A percentile compares a stretch with the other conserved stretches of the same genome.
phyloP scores from a whole-genome alignment of 2,329 filamentous ascomycete species.

The Xylaria sp. region DNA sequence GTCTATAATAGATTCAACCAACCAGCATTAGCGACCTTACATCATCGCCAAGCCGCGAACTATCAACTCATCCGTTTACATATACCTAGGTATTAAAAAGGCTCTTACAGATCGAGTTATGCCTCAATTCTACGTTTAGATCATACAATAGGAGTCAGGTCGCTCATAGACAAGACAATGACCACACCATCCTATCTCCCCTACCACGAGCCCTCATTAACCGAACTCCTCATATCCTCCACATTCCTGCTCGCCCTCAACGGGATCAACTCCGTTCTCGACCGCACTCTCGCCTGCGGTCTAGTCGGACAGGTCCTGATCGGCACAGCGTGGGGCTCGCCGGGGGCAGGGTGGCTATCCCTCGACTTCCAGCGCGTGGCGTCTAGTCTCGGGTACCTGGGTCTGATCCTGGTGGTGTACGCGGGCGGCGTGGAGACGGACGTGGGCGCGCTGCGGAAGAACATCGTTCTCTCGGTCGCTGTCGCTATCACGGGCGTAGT shows the following conservation, averaged over 20 bases:
- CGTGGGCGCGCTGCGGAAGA: slow-evolving; percentile 64
- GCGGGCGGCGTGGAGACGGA: slow-evolving; percentile 69
- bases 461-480: slow-evolving; percentile 66
- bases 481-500: slow-evolving; percentile 74
- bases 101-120: not conserved
- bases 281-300: slow-evolving; percentile 73
- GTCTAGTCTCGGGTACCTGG: slow-evolving; percentile 75
- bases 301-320: slow-evolving; percentile 77
- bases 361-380: slow-evolving; percentile 55
- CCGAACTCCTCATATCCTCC: slow-evolving; percentile 66
- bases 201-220: slow-evolving; percentile 72
- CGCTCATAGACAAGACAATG: slow-evolving; percentile 4
- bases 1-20: too few species aligned
- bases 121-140: not conserved
- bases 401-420: slow-evolving; percentile 76
- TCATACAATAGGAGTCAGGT: not conserved
- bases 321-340: slow-evolving; percentile 75
- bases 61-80: not conserved
- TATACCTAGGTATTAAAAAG: not conserved
- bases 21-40: not conserved
- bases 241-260: slow-evolving; percentile 73
- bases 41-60: slow-evolving; percentile 21
- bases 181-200: slow-evolving; percentile 50
- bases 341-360: slow-evolving; percentile 70
- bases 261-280: slow-evolving; percentile 63